phyloP scores from a whole-genome alignment of 257 asterid species.

The Capsicum chinense region DNA sequence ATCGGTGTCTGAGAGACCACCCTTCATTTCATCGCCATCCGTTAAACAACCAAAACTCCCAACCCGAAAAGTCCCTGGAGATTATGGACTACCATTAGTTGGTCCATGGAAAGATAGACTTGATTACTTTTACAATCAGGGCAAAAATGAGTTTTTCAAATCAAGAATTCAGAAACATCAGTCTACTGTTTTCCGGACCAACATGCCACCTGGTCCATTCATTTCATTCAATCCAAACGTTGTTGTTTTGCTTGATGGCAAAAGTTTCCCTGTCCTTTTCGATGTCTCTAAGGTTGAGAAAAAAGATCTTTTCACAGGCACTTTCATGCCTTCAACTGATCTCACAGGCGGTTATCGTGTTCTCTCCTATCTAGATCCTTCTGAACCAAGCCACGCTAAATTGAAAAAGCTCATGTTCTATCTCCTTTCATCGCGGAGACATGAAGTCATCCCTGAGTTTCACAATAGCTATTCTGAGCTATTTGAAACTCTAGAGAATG shows the following conservation, averaged over 20 bases:
- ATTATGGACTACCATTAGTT: conserved; percentile 64
- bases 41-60: conserved; percentile 45
- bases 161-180: conserved; percentile 64
- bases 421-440: conserved; percentile 58
- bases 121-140: conserved; percentile 83
- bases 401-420: conserved; percentile 69
- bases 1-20: conserved; percentile 49
- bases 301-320: conserved; percentile 84
- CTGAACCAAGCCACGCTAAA: conserved; percentile 75
- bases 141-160: conserved; percentile 70
- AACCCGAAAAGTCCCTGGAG: conserved; percentile 66
- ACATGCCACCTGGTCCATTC: conserved; percentile 95
- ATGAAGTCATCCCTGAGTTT: conserved; percentile 72
- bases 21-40: conserved; percentile 31
- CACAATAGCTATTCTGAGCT: conserved; percentile 48
- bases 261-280: conserved; percentile 73
- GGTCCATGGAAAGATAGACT: conserved; percentile 82
- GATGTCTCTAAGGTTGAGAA: conserved; percentile 76
- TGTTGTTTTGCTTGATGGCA: conserved; percentile 80
- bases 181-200: conserved; percentile 76
- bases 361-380: conserved; percentile 79
- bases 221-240: conserved; percentile 71
- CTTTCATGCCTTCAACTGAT: conserved; percentile 72
- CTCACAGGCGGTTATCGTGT: conserved; percentile 84
- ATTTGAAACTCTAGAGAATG: conserved; percentile 55